Base-by-base conservation (phyloP, 2,329 filamentous ascomycete species). In the Cladosporium sp. region DNA sequence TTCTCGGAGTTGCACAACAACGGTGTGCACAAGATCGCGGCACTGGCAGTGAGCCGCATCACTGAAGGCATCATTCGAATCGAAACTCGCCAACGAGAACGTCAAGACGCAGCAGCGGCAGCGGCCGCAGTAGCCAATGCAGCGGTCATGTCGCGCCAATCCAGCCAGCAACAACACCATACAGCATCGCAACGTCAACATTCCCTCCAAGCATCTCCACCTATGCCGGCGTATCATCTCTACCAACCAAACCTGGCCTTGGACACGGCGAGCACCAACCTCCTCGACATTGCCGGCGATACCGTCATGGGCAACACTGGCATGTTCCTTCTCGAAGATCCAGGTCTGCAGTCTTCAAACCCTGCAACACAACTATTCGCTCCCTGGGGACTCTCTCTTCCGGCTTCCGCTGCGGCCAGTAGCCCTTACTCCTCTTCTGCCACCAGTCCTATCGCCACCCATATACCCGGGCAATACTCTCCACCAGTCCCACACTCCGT, bases 241-340 rank as follows among this genome's bases (percentile, higher is more conserved):
- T 45, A 40, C 33, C 49, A 51, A 18, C 49, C 49, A 7, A 41
- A 30, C 3, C 42, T 51, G 29, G 22, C 32, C 12, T n/a, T 50
- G 13, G 25, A 50, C 27, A 43, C 15, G 4, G 13, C 32, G 13
- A 32, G 35, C 11, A 7, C 36, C 13, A 7, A 29, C 16, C 16
- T 27, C 3, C 16, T 30, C n/a, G 58, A 61, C 43, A 58, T 63
- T 43, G 57, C 57, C 25, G 54, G 52, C 16, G 69, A 73, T 39
- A 62, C 66, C 0, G 68, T 75, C 13, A 76, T 75, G 73, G 68
- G 70, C 8, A 69, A 70, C 32, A 62, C 66, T 0, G 71, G 72
- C 4, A 75, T 75, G 72, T 62, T 72, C 33, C 61, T 75, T 1
- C 65, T 75, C 22, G 73, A 76, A 55, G 73, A 75, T 50, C 60